Evolutionary conservation across 306 rosid species (phyloP).

Genomic region (Lathyrus tuberosus): DNA sequence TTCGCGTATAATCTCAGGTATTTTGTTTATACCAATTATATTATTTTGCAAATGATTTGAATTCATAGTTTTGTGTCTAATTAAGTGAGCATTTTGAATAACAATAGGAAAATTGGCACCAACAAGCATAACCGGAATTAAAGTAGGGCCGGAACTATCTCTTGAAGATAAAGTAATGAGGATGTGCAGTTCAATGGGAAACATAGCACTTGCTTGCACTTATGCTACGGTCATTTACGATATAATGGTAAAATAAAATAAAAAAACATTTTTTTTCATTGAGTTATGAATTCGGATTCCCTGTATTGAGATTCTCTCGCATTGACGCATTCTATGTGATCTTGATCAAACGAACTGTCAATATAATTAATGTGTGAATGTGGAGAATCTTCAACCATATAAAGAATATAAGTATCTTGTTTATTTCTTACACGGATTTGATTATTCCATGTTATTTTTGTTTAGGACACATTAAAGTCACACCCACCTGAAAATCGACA

Average conservation of each 20-base stretch:
- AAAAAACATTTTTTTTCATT: too few species aligned
- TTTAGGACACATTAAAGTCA: conserved; percentile 60
- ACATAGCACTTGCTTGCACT: conserved; percentile 65
- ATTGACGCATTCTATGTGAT: not conserved
- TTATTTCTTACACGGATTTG: not conserved
- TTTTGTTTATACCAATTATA: too few species aligned
- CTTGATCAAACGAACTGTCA: not conserved
- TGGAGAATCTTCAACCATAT: not conserved
- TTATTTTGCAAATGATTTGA: not conserved
- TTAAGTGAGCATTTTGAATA: not conserved
- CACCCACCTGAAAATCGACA: conserved; percentile 67
- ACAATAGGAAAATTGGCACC: conserved; percentile 43
- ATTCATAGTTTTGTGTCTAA: not conserved
- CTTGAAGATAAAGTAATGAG: conserved; percentile 55
- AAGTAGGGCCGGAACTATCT: conserved; percentile 43
- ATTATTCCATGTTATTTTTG: not conserved
- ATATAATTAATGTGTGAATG: not conserved
- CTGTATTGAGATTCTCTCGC: not conserved
- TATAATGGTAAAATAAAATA: conserved; percentile 38
- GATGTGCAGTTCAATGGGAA: conserved; percentile 59
- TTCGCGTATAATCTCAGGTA: conserved; percentile 37
- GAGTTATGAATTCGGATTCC: not conserved
- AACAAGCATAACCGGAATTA: conserved; percentile 44
- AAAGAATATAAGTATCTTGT: not conserved
- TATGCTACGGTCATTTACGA: conserved; percentile 54